Evolutionary conservation across 345 rosid species (phyloP), one percentile per base, ranked within the genome.

Genomic region (Rhodomyrtus tomentosa): DNA sequence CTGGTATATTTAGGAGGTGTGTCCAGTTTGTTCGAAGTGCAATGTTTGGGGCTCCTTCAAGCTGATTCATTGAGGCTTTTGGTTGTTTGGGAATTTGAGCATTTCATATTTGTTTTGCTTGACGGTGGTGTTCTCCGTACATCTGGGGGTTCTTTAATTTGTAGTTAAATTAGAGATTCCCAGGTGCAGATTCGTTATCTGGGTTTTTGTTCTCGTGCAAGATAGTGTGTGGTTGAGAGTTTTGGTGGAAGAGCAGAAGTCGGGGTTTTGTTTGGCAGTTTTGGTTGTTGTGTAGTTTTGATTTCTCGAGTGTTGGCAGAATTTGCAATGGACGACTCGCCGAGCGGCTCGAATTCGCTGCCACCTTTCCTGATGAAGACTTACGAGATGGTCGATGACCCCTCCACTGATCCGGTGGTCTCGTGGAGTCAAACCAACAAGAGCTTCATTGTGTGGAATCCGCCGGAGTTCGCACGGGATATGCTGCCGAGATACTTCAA

Each of bases 311-410:
- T 21, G 40, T 62, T 22, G 81, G 83, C 53, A 50, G 25, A 73
- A 36, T 73, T 7, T 58, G 73, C 73, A 80, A 97, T 96, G 99
- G 98, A 95, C 84, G 99, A 95, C 25, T 85, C 85, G n/a, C 95
- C 88, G 86, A 95, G 92, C 48, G 88, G 89, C 84, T 90, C 96
- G 83, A 92, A 85, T 87, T 93, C 96, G 42, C 91, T 95, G 74
- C 99, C 99, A 54, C 99, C 99, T 42, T 98, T 96, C 88, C 92
- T 98, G 20, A 7, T 88, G 8, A 96, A 94, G 90, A 95, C 97
- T 21, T 98, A 95, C 84, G 98, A 98, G 85, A 95, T 98, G 99
- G 98, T 98, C 12, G 93, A 96, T 80, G 99, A 96, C 88, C 88
- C 91, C 83, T 93, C 95, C 7, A 84, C 98, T 1, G 93, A 96